Conservation (phyloP, 805 yeast genomes). For the Novakomyces olei region DNA sequence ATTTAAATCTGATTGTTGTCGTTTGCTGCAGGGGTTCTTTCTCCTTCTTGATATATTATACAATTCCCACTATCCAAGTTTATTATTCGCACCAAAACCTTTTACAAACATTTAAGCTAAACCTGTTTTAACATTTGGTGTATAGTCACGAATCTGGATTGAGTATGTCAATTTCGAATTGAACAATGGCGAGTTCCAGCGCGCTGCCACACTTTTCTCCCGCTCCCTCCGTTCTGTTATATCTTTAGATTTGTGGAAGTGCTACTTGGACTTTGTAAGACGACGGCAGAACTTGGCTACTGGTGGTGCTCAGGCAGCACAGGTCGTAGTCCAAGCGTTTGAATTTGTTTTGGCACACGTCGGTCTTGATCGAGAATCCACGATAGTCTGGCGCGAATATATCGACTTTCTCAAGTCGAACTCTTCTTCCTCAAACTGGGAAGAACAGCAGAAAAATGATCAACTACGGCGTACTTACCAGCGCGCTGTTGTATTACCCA, state of each 20-base stretch:
- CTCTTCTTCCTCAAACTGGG: constrained; percentile 42
- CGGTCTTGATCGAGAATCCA: constrained; percentile 55
- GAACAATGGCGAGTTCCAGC: constrained; percentile 38
- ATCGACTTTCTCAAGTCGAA: constrained; percentile 49
- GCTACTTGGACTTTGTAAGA: constrained; percentile 60
- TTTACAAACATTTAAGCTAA: no score
- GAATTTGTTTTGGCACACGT: constrained; percentile 60
- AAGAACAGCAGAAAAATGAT: constrained; percentile 61
- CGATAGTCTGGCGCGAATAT: constrained; percentile 61
- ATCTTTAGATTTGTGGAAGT: constrained; percentile 48
- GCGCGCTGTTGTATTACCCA: constrained; percentile 51
- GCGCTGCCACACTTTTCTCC: constrained; percentile 44
- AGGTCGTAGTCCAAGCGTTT: constrained; percentile 55
- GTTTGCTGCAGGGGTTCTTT: no score
- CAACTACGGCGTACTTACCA: constrained; percentile 51
- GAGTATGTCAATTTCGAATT: constrained; percentile 44
- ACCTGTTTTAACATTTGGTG: no score
- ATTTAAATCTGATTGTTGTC: no score
- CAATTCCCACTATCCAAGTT: no score
- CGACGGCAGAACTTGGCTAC: constrained; percentile 39
- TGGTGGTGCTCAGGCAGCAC: constrained; percentile 63
- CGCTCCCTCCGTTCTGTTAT: constrained; percentile 39
- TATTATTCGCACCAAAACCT: no score
- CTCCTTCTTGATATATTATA: no score
- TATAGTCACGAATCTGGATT: constrained; percentile 48